A percentile compares a stretch with the other conserved stretches of the same genome.
phyloP scores from a whole-genome alignment of 2,329 filamentous ascomycete genomes.

The Teratosphaeria viscida region DNA sequence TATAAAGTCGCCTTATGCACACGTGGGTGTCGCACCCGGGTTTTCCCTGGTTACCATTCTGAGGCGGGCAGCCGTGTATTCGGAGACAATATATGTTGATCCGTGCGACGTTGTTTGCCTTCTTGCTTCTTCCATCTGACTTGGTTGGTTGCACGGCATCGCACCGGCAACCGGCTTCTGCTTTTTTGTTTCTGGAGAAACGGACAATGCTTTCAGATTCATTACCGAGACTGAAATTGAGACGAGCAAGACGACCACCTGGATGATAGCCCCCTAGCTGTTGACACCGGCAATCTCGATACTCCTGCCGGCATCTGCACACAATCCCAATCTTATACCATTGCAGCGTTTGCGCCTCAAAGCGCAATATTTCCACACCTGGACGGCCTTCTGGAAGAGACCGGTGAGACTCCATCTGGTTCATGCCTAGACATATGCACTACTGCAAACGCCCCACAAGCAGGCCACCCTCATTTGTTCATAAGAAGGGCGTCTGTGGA shows the following conservation, averaged over 20 bases:
- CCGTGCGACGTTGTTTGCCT: background rate
- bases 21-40: background rate
- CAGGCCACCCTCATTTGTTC: background rate
- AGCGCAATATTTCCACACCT: background rate
- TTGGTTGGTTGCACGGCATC: constrained; percentile 1
- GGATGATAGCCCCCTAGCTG: background rate
- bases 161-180: background rate
- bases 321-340: background rate
- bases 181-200: background rate
- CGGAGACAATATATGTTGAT: background rate
- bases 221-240: background rate
- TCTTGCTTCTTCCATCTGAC: background rate
- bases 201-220: background rate
- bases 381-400: background rate
- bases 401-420: background rate
- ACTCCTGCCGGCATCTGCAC: background rate
- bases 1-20: background rate
- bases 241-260: background rate
- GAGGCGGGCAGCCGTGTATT: background rate
- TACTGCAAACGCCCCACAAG: background rate
- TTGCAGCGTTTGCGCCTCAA: background rate
- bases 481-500: background rate
- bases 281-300: background rate
- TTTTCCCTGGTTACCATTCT: background rate
- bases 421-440: background rate